These are phyloP conservation scores for Daldinia loculata DNA, from an alignment of 495 filamentous ascomycete genomes.

Conservation along the genomic window DNA sequence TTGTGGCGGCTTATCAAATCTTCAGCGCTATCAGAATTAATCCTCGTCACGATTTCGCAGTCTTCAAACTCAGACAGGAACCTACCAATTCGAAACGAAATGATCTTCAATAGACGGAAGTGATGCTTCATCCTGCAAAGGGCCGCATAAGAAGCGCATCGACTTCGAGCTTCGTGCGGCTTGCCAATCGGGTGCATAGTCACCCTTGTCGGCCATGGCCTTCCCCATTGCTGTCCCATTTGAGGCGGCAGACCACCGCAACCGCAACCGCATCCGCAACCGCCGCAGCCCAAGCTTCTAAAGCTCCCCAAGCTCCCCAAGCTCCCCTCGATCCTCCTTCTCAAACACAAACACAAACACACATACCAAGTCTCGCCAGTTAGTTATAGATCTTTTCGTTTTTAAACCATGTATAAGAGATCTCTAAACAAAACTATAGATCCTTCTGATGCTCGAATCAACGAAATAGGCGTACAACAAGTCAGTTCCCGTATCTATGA, in stretches of 20 bases:
- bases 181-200: constrained; percentile 46
- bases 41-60: constrained; percentile 32
- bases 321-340: constrained; percentile 24
- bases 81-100: constrained; percentile 33
- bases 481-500: constrained; percentile 80
- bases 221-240: constrained; percentile 29
- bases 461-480: constrained; percentile 94
- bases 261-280: constrained; percentile 2
- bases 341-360: constrained; percentile 33
- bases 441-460: constrained; percentile 72
- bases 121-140: constrained; percentile 52
- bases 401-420: constrained; percentile 25
- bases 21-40: constrained; percentile 26
- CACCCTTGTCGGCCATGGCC: constrained; percentile 34
- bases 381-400: constrained; percentile 27
- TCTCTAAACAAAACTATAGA: constrained; percentile 52
- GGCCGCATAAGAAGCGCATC: constrained; percentile 49
- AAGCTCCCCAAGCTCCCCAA: constrained; percentile 14
- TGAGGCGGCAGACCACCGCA: constrained; percentile 51
- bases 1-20: constrained; percentile 19
- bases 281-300: background rate
- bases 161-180: constrained; percentile 51
- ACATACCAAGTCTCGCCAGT: constrained; percentile 46
- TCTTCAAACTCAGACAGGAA: constrained; percentile 9
- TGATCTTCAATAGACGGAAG: constrained; percentile 38